phyloP scores from a whole-genome alignment of 2,329 filamentous ascomycete genomes.

The Magnaporthales sp. region DNA sequence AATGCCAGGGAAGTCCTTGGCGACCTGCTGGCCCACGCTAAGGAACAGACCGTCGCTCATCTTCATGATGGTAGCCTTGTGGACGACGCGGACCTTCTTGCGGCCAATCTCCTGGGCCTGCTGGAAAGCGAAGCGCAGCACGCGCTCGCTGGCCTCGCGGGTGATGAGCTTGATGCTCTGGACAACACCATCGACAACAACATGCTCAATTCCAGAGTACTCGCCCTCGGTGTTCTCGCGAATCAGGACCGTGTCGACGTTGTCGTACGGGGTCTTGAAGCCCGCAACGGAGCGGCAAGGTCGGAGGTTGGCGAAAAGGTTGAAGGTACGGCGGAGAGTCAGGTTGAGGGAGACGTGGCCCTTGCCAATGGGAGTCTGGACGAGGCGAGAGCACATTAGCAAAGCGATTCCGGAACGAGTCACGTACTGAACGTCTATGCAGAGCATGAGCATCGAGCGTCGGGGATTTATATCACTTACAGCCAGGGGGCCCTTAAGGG shows the following conservation, averaged over 20 bases:
- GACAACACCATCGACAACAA: slow-evolving; percentile 94
- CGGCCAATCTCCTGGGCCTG: slow-evolving; percentile 88
- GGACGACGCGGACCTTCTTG: slow-evolving; percentile 94
- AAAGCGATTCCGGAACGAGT: background rate
- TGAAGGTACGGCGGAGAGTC: slow-evolving; percentile 97
- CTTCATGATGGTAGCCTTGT: slow-evolving; percentile 99
- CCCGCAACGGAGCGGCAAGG: slow-evolving; percentile 95
- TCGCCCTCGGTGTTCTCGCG: slow-evolving; percentile 99
- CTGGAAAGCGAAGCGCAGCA: slow-evolving; percentile 96
- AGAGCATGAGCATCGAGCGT: background rate
- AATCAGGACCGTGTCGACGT: slow-evolving; percentile 94
- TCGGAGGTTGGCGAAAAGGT: slow-evolving; percentile 98
- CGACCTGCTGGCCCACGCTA: slow-evolving; percentile 71
- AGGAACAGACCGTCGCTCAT: slow-evolving; percentile 99
- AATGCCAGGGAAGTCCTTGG: slow-evolving; percentile 92
- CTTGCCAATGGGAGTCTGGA: slow-evolving; percentile 88
- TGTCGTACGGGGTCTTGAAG: slow-evolving; percentile 97
- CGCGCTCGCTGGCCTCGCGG: slow-evolving; percentile 85
- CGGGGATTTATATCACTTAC: slow-evolving; percentile 41
- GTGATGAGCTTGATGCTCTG: slow-evolving; percentile 99
- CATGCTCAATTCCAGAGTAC: slow-evolving; percentile 98
- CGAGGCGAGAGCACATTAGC: slow-evolving; percentile 1
- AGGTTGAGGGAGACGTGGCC: slow-evolving; percentile 98
- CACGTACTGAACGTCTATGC: background rate
- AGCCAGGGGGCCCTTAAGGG: slow-evolving; percentile 94